Evolutionary conservation across 2,329 filamentous ascomycete species (phyloP).

Genomic region (Magnaporthales sp.): DNA sequence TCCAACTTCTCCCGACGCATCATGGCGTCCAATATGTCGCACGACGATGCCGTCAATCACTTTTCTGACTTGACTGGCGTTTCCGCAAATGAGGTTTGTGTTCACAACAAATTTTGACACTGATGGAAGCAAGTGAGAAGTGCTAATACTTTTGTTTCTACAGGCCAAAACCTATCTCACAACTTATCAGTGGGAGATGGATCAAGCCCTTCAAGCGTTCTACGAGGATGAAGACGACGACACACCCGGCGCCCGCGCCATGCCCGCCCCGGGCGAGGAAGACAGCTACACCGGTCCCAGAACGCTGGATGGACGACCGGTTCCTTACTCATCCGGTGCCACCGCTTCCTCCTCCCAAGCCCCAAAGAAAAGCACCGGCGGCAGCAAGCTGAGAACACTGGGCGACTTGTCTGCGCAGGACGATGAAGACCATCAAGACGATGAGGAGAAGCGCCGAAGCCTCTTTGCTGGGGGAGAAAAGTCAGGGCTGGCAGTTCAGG

Average conservation of each 20-base stretch:
- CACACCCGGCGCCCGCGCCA: constrained; percentile 33
- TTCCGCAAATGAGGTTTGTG: constrained; percentile 34
- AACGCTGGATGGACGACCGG: constrained; percentile 54
- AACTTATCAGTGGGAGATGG: constrained; percentile 49
- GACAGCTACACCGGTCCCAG: constrained; percentile 49
- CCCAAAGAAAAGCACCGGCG: constrained; percentile 33
- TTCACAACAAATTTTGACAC: constrained; percentile 8
- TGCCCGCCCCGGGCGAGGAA: constrained; percentile 22
- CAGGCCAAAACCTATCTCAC: neutral
- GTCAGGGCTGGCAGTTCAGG: constrained; percentile 62
- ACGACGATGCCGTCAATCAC: constrained; percentile 37
- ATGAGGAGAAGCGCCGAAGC: constrained; percentile 54
- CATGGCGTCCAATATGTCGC: constrained; percentile 15
- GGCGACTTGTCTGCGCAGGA: constrained; percentile 25
- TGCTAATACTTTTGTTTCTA: neutral
- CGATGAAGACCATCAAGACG: constrained; percentile 49
- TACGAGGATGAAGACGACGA: constrained; percentile 42
- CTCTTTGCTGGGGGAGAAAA: constrained; percentile 82
- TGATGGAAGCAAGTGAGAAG: neutral
- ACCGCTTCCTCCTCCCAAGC: constrained; percentile 23
- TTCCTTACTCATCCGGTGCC: constrained; percentile 26
- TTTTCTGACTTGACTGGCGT: constrained; percentile 49
- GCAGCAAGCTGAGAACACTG: neutral
- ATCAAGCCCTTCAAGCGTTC: constrained; percentile 52
- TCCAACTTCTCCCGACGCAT: neutral